phyloP scores from a whole-genome alignment of 2,329 filamentous ascomycete genomes.

The Chaetomiaceae sp. region DNA sequence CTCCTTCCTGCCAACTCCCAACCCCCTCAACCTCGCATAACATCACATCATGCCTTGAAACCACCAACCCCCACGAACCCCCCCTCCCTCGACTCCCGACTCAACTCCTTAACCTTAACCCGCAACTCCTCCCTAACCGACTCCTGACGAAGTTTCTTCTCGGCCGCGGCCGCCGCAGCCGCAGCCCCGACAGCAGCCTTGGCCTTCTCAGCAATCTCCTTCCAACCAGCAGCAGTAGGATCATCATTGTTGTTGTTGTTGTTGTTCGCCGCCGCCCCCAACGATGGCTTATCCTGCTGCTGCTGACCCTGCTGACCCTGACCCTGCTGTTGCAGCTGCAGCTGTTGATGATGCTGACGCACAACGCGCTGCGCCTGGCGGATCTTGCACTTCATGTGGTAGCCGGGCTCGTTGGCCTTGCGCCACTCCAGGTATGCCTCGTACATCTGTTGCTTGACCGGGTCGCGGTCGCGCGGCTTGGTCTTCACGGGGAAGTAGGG shows the following conservation, averaged over 20 bases:
- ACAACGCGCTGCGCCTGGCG: constrained; percentile 36
- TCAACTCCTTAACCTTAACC: constrained; percentile 16
- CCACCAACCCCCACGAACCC: no score
- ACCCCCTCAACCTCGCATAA: no score
- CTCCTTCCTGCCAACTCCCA: no score
- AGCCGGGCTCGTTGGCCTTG: constrained; percentile 44
- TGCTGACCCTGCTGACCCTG: neutral
- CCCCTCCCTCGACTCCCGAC: neutral
- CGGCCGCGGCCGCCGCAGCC: constrained; percentile 16
- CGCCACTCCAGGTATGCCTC: constrained; percentile 46
- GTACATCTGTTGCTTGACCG: constrained; percentile 41
- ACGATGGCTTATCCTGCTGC: neutral
- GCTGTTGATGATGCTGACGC: constrained; percentile 14
- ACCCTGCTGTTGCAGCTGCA: constrained; percentile 6
- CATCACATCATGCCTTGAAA: no score
- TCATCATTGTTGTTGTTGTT: neutral
- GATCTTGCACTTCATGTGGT: constrained; percentile 42
- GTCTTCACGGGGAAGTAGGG: constrained; percentile 26
- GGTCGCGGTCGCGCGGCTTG: constrained; percentile 40
- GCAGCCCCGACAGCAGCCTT: constrained; percentile 20
- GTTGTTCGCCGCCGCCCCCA: no score
- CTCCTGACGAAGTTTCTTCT: constrained; percentile 15
- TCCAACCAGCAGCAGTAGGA: no score
- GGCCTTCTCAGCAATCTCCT: constrained; percentile 22
- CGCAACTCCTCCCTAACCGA: constrained; percentile 19